Conservation (phyloP, 495 filamentous ascomycete genomes). For the Delitschia confertaspora region DNA sequence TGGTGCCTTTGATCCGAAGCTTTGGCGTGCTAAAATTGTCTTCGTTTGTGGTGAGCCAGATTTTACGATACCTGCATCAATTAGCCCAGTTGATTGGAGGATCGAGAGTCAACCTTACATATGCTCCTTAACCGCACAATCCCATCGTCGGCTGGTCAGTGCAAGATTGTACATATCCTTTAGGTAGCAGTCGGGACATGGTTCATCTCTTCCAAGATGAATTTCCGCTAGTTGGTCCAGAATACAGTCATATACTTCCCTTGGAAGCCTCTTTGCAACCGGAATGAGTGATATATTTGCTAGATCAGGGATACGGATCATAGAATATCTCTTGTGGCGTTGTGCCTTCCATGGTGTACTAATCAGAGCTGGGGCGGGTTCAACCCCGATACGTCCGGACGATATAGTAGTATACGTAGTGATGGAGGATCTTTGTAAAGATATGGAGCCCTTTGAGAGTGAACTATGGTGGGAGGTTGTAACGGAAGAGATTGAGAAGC, state of each 20-base stretch:
- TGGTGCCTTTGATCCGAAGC: constrained; percentile 56
- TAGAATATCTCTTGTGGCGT: constrained; percentile 17
- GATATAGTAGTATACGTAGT: constrained; percentile 3
- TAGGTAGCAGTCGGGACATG: constrained; percentile 70
- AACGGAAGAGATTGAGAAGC: constrained; percentile 6
- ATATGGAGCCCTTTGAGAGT: neutral
- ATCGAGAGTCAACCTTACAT: constrained; percentile 46
- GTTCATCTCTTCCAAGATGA: constrained; percentile 39
- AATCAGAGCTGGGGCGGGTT: constrained; percentile 24
- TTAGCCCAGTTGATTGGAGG: neutral
- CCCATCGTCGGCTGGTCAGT: constrained; percentile 57
- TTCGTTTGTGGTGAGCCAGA: constrained; percentile 62
- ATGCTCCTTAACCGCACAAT: constrained; percentile 53
- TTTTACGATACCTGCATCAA: constrained; percentile 53
- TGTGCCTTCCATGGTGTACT: constrained; percentile 34
- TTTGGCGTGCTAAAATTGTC: constrained; percentile 53
- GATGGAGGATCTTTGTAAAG: constrained; percentile 3
- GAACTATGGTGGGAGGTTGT: constrained; percentile 3
- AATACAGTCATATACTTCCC: constrained; percentile 51
- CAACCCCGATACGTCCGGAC: constrained; percentile 4
- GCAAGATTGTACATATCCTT: constrained; percentile 62
- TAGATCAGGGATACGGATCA: constrained; percentile 3
- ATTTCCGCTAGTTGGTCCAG: constrained; percentile 43
- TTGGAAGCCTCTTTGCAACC: constrained; percentile 44
- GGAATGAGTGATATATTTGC: constrained; percentile 10